Evolutionary conservation across 2,329 filamentous ascomycete species (phyloP).

Genomic region (Pezicula radicicola): DNA sequence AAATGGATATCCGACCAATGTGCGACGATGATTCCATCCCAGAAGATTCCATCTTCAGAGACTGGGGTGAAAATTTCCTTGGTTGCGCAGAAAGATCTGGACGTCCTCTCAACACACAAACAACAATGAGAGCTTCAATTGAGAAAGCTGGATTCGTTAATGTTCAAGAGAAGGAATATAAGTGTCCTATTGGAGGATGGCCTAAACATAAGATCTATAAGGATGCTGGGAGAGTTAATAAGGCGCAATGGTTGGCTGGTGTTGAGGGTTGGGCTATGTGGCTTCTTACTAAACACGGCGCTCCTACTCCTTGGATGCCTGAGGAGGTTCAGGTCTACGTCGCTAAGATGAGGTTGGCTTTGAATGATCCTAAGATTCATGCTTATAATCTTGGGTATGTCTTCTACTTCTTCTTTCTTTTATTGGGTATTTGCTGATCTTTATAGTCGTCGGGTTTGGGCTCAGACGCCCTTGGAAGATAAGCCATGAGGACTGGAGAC

Average conservation of each 20-base stretch:
- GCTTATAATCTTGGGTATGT: neutral
- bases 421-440: neutral
- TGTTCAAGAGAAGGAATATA: conserved; percentile 12
- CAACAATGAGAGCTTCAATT: conserved; percentile 29
- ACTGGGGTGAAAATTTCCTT: conserved; percentile 20
- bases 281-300: conserved; percentile 22
- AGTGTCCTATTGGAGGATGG: conserved; percentile 15
- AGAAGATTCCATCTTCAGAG: conserved; percentile 8
- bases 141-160: conserved; percentile 16
- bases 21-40: conserved; percentile 6
- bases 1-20: conserved; percentile 1
- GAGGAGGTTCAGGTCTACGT: conserved; percentile 22
- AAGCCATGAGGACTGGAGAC: neutral
- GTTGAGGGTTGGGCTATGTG: conserved; percentile 28
- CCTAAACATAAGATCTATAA: conserved; percentile 38
- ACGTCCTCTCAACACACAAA: conserved; percentile 18
- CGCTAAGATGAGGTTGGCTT: conserved; percentile 16
- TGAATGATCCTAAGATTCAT: conserved; percentile 14
- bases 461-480: neutral
- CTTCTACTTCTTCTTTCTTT: neutral
- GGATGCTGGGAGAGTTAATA: conserved; percentile 16
- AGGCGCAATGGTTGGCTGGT: conserved; percentile 24
- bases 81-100: conserved; percentile 20
- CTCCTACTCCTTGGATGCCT: conserved; percentile 17
- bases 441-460: neutral